Base-by-base conservation (phyloP, 1,284 basidiomycete species). In the Meripilus lineatus region DNA sequence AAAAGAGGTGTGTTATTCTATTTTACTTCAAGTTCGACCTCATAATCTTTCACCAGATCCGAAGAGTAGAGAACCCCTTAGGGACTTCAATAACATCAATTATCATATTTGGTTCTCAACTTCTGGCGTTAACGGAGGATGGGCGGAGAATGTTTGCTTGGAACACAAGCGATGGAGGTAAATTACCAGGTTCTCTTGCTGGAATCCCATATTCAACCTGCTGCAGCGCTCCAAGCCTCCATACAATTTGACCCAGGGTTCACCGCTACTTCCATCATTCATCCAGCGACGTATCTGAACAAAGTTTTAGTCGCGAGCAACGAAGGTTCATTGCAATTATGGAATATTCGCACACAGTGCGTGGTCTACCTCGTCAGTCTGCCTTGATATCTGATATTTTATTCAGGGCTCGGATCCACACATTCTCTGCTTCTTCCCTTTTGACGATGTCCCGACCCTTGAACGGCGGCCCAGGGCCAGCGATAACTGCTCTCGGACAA, bases 211-310 rank as follows among this genome's bases (percentile, higher is more conserved):
- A 30, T 30, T n/a, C 8, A 30, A 30, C n/a, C 8, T 13, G 33
- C 30, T 42, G 3, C 48, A 86, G 84, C 69, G 39, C 63, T 89
- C 10, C 71, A 81, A 41, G 69, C 68, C 2, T 77, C 74, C 8
- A 79, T 96, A 37, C 71, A 82, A 40, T 94, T 93, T 53, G 81
- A 87, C 33, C 58, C 73, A 11, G 81, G 75, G 4, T 98, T 98
- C 62, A 87, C 82, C 1, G 94, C 95, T 7, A 88, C 81, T 8
- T 76, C 74, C 15, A 67, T 97, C 23, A 72, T 97, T 5, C 96
- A 99, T 63, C 96, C 96, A 1, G 86, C 93, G 1, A 99, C 96
- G 3, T 99, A 99, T 65, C 67, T 99, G 43, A 98, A 99, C 72
- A 99, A 99, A 68, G 75, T 99, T 1, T 71, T 99, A 1, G 78